phyloP scores from a whole-genome alignment of 2,329 filamentous ascomycete genomes.

The Beauveria brongniartii region DNA sequence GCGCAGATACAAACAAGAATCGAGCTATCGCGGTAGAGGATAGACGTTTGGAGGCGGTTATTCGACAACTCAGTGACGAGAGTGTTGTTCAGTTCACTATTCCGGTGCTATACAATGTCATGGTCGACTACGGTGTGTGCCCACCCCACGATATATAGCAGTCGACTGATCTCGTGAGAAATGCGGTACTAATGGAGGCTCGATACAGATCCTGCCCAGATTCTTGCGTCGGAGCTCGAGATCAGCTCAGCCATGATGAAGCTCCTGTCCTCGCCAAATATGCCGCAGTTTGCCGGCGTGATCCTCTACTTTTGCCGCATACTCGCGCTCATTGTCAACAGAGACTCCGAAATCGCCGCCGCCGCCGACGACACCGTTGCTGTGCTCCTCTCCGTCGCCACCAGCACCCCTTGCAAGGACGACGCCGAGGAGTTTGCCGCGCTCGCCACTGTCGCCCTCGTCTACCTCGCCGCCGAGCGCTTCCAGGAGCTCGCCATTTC shows the following conservation, averaged over 20 bases:
- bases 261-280: slow-evolving; percentile 38
- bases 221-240: slow-evolving; percentile 42
- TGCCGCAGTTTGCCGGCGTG: slow-evolving; percentile 33
- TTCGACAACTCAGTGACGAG: slow-evolving; percentile 39
- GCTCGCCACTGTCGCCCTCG: slow-evolving; percentile 42
- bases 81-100: slow-evolving; percentile 43
- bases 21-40: slow-evolving; percentile 45
- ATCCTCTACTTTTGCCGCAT: slow-evolving; percentile 49
- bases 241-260: slow-evolving; percentile 42
- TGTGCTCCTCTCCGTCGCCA: slow-evolving; percentile 42
- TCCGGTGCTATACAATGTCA: slow-evolving; percentile 54
- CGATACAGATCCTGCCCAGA: slow-evolving; percentile 46
- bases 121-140: slow-evolving; percentile 53
- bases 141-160: too few species aligned
- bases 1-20: slow-evolving; percentile 56
- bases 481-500: slow-evolving; percentile 43
- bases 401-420: slow-evolving; percentile 27
- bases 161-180: neutral
- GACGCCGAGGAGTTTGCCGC: slow-evolving; percentile 48
- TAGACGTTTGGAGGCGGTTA: slow-evolving; percentile 38
- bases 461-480: slow-evolving; percentile 46
- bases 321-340: slow-evolving; percentile 43
- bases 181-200: neutral
- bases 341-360: slow-evolving; percentile 39
- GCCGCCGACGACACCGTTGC: slow-evolving; percentile 39